These are phyloP conservation scores for Psilocybe cyanescens DNA, from an alignment of 768 basidiomycete genomes.

Conservation along the genomic window DNA sequence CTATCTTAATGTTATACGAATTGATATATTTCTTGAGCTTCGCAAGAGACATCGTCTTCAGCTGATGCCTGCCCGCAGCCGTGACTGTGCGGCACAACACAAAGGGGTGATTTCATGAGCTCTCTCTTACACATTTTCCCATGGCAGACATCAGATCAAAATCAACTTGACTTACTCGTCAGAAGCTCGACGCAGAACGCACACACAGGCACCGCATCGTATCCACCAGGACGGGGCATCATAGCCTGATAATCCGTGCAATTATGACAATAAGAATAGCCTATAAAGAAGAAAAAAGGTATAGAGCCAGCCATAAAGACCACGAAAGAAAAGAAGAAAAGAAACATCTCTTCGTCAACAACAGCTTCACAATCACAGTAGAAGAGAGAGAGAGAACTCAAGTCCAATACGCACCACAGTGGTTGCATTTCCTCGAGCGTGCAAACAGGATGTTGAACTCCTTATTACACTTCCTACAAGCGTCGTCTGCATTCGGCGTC, in stretches of 20 bases:
- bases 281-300: constrained; percentile 35
- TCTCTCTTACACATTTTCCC: no score
- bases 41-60: constrained; percentile 58
- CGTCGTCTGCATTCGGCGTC: constrained; percentile 29
- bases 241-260: constrained; percentile 81
- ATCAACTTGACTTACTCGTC: constrained; percentile 43
- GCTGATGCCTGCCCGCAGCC: constrained; percentile 59
- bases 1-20: constrained; percentile 69
- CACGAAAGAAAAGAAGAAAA: not conserved
- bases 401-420: constrained; percentile 60
- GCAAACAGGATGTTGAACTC: constrained; percentile 73
- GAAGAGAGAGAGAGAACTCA: not conserved
- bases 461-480: constrained; percentile 73
- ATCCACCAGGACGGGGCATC: constrained; percentile 72
- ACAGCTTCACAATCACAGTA: not conserved
- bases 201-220: constrained; percentile 71
- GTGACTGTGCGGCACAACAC: constrained; percentile 56
- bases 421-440: constrained; percentile 68
- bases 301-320: no score
- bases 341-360: not conserved
- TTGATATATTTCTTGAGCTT: constrained; percentile 72
- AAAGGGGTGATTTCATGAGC: no score
- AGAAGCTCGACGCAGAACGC: constrained; percentile 75
- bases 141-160: not conserved
- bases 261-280: constrained; percentile 71